Percentiles rank a stretch among this genome's conserved stretches.
Conservation (phyloP, 2,329 filamentous ascomycete genomes). For the Xylariomycetidae sp. region DNA sequence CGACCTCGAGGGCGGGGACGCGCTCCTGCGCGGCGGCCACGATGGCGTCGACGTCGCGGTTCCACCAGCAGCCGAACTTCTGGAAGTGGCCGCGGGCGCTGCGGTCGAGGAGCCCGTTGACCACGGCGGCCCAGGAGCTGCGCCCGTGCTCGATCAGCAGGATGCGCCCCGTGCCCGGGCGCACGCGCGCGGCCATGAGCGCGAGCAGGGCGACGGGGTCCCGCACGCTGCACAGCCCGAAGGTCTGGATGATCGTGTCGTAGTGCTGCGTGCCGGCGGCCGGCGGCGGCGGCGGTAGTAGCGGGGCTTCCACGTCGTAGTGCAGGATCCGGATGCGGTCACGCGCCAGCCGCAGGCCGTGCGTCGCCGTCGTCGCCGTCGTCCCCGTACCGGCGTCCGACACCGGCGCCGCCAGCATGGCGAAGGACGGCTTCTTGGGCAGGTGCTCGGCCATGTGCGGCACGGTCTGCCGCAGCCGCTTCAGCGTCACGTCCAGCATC, state of each 20-base stretch:
- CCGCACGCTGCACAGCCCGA: slow-evolving; percentile 57
- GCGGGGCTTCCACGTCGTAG: slow-evolving; percentile 40
- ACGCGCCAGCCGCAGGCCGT: slow-evolving; percentile 29
- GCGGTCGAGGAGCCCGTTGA: slow-evolving; percentile 52
- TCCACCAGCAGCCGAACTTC: slow-evolving; percentile 64
- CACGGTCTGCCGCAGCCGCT: slow-evolving; percentile 40
- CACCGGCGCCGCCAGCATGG: slow-evolving; percentile 14
- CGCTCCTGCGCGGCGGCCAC: slow-evolving; percentile 36
- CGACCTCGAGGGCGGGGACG: slow-evolving; percentile 50
- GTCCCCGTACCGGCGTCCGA: slow-evolving; percentile 1
- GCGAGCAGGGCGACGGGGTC: slow-evolving; percentile 48
- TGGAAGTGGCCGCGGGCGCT: slow-evolving; percentile 50
- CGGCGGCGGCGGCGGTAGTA: slow-evolving; percentile 29
- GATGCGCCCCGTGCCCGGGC: slow-evolving; percentile 52
- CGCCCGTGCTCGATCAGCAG: slow-evolving; percentile 58
- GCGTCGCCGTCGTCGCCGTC: slow-evolving; percentile 3
- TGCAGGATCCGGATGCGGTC: slow-evolving; percentile 41
- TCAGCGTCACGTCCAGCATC: slow-evolving; percentile 53
- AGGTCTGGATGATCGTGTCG: slow-evolving; percentile 59
- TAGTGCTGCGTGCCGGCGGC: slow-evolving; percentile 40
- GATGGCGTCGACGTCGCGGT: slow-evolving; percentile 53
- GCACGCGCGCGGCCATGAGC: slow-evolving; percentile 46
- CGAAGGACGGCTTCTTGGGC: slow-evolving; percentile 27
- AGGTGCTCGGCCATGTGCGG: slow-evolving; percentile 34
- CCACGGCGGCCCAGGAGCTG: slow-evolving; percentile 39